Evolutionary conservation across 257 asterid genomes (phyloP), one percentile per base, ranked within the genome.

Genomic region (Salvia splendens): DNA sequence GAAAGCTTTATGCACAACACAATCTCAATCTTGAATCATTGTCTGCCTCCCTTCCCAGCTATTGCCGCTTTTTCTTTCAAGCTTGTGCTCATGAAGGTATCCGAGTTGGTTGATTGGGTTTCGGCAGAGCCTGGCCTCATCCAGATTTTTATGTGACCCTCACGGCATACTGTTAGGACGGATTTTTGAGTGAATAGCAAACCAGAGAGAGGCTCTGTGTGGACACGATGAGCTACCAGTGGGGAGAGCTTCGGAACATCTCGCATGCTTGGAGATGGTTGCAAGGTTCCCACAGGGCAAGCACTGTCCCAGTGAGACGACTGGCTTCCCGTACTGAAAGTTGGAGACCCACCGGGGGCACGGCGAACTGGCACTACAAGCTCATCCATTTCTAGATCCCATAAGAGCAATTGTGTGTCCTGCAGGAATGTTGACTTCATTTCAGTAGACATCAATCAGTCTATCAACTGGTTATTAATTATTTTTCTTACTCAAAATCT

Each of bases 361-460:
- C 99, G 96, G 0, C 99, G 96, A n/a, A 94, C 84, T 38, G 99
- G 99, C 52, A 94, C 99, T 35, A 91, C 98, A 24, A 94, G 86
- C 76, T 94, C 99, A 20, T 89, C 98, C 97, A 89, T 83, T 82
- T 91, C 99, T 66, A 94, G 84, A 79, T 94, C 99, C 99, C 99
- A 94, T 11, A 94, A 73, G 45, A 91, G 97, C 81, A 94, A 80
- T 79, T 81, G 97, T 7, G 98, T 80, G 73, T 94, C 99, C 98
- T 94, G 78, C 71, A 70, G 20, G 65, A 55, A 41, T 62, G 54
- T 67, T 46, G 30, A 63, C 32, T 41, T 12, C 17, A 33, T 24
- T 24, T 24, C 30, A 24, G 30, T 2, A 24, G 3, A 5, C 32
- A 68, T 16, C 9, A 10, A 24, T 57, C 20, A 46, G 5, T 68